Evolutionary conservation across 169 alveolate species (phyloP).

Genomic region (Condylostoma magnum): DNA sequence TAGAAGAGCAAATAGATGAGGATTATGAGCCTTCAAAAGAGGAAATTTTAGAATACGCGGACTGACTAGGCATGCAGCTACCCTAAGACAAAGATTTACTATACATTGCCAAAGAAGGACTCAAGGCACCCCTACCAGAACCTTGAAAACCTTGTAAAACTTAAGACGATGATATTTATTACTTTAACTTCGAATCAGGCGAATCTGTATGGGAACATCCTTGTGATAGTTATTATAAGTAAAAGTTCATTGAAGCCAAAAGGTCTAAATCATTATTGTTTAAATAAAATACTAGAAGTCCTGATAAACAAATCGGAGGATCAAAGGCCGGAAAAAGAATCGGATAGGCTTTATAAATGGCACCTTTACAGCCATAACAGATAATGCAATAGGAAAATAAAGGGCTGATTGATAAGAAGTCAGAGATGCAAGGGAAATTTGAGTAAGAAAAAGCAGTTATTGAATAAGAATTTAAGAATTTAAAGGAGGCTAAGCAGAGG

Average conservation of each 20-base stretch:
- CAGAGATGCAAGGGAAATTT: too few species aligned
- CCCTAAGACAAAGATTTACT: slow-evolving; percentile 62
- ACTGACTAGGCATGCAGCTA: slow-evolving; percentile 85
- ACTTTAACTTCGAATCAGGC: slow-evolving; percentile 68
- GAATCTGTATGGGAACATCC: slow-evolving; percentile 77
- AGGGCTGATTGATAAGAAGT: too few species aligned
- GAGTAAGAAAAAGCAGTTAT: too few species aligned
- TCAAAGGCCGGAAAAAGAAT: too few species aligned
- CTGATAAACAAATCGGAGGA: too few species aligned
- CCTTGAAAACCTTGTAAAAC: slow-evolving; percentile 82
- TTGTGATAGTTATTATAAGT: slow-evolving; percentile 77
- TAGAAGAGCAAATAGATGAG: slow-evolving; percentile 85
- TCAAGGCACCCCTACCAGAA: slow-evolving; percentile 79
- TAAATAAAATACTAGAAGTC: too few species aligned
- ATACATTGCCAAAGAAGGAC: slow-evolving; percentile 78
- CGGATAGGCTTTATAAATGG: too few species aligned
- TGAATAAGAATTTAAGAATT: too few species aligned
- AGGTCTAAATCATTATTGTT: too few species aligned
- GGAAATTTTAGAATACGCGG: slow-evolving; percentile 87
- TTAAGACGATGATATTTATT: slow-evolving; percentile 65
- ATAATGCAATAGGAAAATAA: too few species aligned
- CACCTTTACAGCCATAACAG: too few species aligned
- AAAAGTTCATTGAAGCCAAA: slow-evolving; percentile 60
- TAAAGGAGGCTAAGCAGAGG: too few species aligned
- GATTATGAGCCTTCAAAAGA: slow-evolving; percentile 80